These are phyloP conservation scores for barley (Hordeum vulgare) DNA, from an alignment of 176 grass and related monocot genomes.

Conservation along the genomic window DNA sequence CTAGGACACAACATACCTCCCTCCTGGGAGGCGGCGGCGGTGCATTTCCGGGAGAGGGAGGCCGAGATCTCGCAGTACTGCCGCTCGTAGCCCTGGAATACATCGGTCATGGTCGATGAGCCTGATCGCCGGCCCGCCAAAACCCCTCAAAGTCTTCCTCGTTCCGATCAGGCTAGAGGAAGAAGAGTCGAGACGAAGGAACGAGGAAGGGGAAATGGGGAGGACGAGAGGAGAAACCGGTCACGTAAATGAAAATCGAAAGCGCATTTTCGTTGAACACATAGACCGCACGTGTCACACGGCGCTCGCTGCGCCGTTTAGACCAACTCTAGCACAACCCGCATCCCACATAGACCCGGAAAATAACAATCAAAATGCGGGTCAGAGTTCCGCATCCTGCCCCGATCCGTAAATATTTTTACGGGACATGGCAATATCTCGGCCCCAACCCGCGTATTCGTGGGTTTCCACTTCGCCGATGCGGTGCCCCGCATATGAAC, in stretches of 20 bases:
- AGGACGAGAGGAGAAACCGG: not conserved
- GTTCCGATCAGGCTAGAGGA: not conserved
- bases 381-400: no score
- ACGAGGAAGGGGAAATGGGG: not conserved
- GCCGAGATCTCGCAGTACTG: constrained; percentile 90
- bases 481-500: no score
- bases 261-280: not conserved
- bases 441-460: no score
- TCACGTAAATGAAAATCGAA: not conserved
- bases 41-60: constrained; percentile 68
- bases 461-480: no score
- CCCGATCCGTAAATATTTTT: no score
- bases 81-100: constrained; percentile 76
- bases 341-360: no score
- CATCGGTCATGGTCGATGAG: constrained; percentile 58
- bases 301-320: no score
- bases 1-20: constrained; percentile 50
- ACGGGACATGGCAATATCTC: no score
- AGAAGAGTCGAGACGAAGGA: not conserved
- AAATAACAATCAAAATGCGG: no score
- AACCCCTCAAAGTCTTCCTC: not conserved
- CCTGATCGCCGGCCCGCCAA: not conserved
- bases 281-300: no score
- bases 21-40: constrained; percentile 40
- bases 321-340: no score